Evolutionary conservation across 1,284 basidiomycete genomes (phyloP).

Genomic region (Amylostereum chailletii): DNA sequence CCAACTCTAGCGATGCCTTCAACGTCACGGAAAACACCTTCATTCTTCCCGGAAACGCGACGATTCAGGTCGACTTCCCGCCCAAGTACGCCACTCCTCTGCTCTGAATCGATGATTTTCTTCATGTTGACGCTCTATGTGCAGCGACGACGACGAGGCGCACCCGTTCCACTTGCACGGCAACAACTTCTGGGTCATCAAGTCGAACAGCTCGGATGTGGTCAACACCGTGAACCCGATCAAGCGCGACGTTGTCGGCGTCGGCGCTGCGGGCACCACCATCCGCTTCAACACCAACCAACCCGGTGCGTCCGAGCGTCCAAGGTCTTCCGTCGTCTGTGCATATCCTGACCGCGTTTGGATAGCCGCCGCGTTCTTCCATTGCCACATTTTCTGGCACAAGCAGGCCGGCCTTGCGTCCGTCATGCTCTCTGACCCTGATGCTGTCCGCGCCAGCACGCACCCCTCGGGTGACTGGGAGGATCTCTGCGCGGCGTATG

Average conservation of each 20-base stretch:
- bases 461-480: no score
- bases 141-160: neutral
- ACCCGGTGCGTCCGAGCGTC: neutral
- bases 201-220: neutral
- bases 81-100: constrained; percentile 9
- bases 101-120: no score
- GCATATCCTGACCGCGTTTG: no score
- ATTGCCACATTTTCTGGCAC: no score
- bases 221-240: constrained; percentile 9
- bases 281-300: neutral
- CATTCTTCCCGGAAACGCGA: constrained; percentile 16
- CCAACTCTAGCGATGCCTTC: constrained; percentile 14
- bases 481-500: no score
- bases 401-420: no score
- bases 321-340: no score
- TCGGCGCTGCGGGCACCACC: neutral
- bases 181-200: neutral
- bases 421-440: no score
- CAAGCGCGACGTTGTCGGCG: neutral
- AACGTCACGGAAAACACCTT: constrained; percentile 22
- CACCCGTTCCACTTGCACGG: neutral
- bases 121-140: no score
- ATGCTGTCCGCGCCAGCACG: no score
- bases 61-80: constrained; percentile 17
- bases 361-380: no score